A percentile compares a stretch with the other conserved stretches of the same genome.
These are phyloP conservation scores for Dalbergia cultrata DNA, from an alignment of 306 rosid species.

Conservation along the genomic window DNA sequence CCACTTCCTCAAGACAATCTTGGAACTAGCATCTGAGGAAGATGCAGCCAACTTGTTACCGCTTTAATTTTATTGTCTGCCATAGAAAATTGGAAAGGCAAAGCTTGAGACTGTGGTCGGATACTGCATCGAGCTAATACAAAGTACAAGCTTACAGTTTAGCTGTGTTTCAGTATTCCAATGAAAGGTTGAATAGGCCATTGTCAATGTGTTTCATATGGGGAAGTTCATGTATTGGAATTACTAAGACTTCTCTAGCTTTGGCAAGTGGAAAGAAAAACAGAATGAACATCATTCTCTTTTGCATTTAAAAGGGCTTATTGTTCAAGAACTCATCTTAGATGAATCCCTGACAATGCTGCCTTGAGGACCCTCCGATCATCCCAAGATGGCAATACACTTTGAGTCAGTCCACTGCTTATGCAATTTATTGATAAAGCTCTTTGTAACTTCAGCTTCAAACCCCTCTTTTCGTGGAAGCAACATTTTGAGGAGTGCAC, in stretches of 20 bases:
- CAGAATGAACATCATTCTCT: neutral
- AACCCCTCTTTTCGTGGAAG: neutral
- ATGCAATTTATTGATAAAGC: neutral
- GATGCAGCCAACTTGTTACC: constrained; percentile 72
- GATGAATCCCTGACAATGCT: no score
- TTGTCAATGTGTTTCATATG: neutral
- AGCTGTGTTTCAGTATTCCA: neutral
- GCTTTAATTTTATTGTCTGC: constrained; percentile 62
- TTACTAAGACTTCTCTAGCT: neutral
- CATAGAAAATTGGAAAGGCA: constrained; percentile 68
- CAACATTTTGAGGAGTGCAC: neutral
- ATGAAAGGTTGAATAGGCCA: constrained; percentile 8
- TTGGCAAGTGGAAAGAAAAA: neutral
- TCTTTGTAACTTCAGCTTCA: no score
- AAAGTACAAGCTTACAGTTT: constrained; percentile 48
- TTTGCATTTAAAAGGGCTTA: constrained; percentile 12
- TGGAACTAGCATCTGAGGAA: constrained; percentile 67
- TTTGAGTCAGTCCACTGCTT: neutral
- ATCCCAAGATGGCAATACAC: neutral
- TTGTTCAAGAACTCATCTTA: neutral
- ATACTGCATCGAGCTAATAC: constrained; percentile 73
- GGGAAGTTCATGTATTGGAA: neutral
- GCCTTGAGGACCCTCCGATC: no score
- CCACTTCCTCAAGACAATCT: constrained; percentile 83
- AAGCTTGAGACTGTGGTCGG: constrained; percentile 78